Evolutionary conservation across 768 basidiomycete genomes (phyloP).

Genomic region (Podaxis sp.): DNA sequence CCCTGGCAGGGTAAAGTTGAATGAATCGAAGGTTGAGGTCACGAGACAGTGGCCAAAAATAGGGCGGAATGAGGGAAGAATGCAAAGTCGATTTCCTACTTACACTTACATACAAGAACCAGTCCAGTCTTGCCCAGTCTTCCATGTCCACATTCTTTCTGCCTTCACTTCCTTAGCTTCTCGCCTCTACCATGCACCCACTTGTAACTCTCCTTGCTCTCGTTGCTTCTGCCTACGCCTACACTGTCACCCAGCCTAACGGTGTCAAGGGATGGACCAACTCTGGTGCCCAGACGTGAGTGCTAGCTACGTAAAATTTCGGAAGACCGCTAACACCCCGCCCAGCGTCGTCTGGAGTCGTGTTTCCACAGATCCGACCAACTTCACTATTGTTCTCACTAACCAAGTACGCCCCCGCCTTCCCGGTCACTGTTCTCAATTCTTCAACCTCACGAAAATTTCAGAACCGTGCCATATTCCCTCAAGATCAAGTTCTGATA

Average conservation of each 20-base stretch:
- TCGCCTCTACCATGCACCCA: conserved; percentile 38
- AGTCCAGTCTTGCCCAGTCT: neutral
- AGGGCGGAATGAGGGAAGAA: neutral
- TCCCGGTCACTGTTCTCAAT: neutral
- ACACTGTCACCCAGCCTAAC: conserved; percentile 52
- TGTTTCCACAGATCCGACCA: conserved; percentile 61
- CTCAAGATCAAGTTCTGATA: conserved; percentile 46
- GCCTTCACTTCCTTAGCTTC: conserved; percentile 13
- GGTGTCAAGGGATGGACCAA: conserved; percentile 50
- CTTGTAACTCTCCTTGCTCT: conserved; percentile 38
- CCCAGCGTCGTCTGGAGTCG: conserved; percentile 53
- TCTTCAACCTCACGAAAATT: conserved; percentile 4
- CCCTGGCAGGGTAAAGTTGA: neutral
- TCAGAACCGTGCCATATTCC: conserved; percentile 31
- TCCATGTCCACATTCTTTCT: conserved; percentile 14
- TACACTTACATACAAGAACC: conserved; percentile 21
- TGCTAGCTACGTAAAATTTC: conserved; percentile 4
- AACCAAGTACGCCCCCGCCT: conserved; percentile 44
- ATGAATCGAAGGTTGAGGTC: neutral
- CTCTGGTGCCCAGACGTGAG: conserved; percentile 44
- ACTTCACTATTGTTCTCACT: conserved; percentile 66
- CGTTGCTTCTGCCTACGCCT: conserved; percentile 57
- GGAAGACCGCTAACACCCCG: neutral
- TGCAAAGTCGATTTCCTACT: conserved; percentile 5
- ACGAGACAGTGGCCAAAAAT: neutral